Evolutionary conservation across 129 eudicot species (phyloP), one percentile per base, ranked within the genome.

Genomic region (Flaveria brownii): DNA sequence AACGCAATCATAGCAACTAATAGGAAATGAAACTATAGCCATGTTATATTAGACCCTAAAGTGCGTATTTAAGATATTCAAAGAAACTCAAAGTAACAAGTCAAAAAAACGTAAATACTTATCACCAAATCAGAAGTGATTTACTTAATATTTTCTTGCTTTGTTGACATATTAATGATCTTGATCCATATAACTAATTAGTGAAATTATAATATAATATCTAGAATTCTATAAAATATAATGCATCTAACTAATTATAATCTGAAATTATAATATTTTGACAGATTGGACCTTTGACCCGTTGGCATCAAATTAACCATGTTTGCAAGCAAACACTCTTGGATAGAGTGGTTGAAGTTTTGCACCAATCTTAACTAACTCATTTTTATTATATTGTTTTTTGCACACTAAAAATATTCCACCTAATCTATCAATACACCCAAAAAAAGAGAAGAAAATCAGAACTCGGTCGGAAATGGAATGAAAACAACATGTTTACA

Each of bases 291-390:
- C 22, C 23, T 10, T 28, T 63, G 20, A 63, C 68, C 50, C 11
- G 65, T 51, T 43, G 49, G 46, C 67, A n/a, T 43, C 11, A 41
- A 4, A 33, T 33, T 33, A 72, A 54, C 51, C 2, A 42, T 65
- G 60, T 47, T 73, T 64, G 51, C 23, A 73, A 52, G 11, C 43
- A 65, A 52, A 51, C 22, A 39, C 49, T 51, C 17, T 80, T 72
- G 39, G 79, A 39, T 73, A 65, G 60, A 73, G 83, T 80, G 16
- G 83, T 80, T 80, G 83, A 54, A 54, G 30, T 65, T 41, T 17
- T 73, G 60, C 73, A 80, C 79, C 75, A 72, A 67, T 80, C 49
- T 55, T 80, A 80, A 80, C 83, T 26, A 80, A 80, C 83, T 73
- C 42, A 5, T 46, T 42, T 8, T 65, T 80, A 42, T 52, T 63